Evolutionary conservation across 768 basidiomycete genomes (phyloP).

Genomic region (Boletus barrowsii): DNA sequence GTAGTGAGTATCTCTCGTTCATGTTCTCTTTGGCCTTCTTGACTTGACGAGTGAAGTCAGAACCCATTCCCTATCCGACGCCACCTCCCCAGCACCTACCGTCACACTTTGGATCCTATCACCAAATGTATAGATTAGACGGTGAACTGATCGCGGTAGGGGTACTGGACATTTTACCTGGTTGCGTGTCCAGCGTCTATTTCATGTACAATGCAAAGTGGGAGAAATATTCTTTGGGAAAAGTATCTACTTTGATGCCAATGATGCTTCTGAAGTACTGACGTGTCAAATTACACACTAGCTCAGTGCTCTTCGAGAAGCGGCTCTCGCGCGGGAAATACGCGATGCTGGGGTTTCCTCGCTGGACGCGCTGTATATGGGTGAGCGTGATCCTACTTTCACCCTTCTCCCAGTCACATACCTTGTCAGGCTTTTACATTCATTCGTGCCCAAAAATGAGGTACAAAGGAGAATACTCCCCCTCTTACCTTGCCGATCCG

Average conservation of each 20-base stretch:
- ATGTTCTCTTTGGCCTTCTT: not conserved
- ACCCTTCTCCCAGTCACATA: not conserved
- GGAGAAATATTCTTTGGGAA: constrained; percentile 72
- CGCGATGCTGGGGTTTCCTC: constrained; percentile 58
- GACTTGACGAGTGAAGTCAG: constrained; percentile 37
- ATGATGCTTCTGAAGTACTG: not conserved
- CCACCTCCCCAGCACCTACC: constrained; percentile 60
- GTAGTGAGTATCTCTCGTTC: constrained; percentile 41
- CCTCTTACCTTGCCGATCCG: constrained; percentile 86
- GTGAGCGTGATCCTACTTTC: constrained; percentile 38
- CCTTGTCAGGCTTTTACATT: constrained; percentile 78
- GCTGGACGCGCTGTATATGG: constrained; percentile 83
- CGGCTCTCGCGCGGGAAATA: constrained; percentile 72
- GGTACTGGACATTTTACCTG: constrained; percentile 87
- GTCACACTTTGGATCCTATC: constrained; percentile 83
- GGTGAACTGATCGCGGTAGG: constrained; percentile 79
- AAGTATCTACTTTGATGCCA: constrained; percentile 42
- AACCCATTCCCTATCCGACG: constrained; percentile 57
- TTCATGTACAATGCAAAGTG: constrained; percentile 82
- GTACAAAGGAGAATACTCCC: constrained; percentile 92
- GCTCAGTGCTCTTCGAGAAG: constrained; percentile 86
- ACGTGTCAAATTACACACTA: constrained; percentile 26
- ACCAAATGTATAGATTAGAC: constrained; percentile 84
- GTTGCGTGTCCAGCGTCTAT: constrained; percentile 81
- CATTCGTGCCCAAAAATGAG: constrained; percentile 92